Percentiles rank a stretch among this genome's conserved stretches.
Conservation (phyloP, 2,329 filamentous ascomycete species). For the Aspergillus aculeatus region DNA sequence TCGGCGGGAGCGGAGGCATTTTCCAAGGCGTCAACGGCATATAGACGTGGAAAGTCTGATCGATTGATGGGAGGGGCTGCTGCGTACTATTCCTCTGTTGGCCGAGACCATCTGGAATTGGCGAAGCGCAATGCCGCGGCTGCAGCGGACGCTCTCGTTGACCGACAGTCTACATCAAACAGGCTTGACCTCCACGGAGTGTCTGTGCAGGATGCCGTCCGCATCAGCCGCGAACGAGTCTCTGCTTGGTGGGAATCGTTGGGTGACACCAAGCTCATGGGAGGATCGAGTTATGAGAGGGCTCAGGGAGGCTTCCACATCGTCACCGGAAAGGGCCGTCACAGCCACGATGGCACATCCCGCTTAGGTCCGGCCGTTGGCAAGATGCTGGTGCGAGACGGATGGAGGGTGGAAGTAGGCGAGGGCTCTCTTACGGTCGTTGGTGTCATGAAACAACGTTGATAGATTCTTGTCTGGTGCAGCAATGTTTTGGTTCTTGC, state of each 20-base stretch:
- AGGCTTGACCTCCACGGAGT: slow-evolving; percentile 81
- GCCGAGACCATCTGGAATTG: slow-evolving; percentile 61
- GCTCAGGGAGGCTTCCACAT: slow-evolving; percentile 65
- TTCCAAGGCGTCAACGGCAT: slow-evolving; percentile 57
- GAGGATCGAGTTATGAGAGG: slow-evolving; percentile 39
- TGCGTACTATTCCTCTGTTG: slow-evolving; percentile 70
- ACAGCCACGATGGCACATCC: slow-evolving; percentile 73
- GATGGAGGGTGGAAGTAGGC: slow-evolving; percentile 76
- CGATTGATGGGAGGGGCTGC: slow-evolving; percentile 73
- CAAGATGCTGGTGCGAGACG: slow-evolving; percentile 70
- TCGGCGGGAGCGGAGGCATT: slow-evolving; percentile 53
- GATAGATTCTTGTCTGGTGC: slow-evolving; percentile 6
- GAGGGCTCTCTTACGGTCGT: slow-evolving; percentile 69
- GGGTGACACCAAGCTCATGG: slow-evolving; percentile 61
- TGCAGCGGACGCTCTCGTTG: slow-evolving; percentile 69
- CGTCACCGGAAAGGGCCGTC: slow-evolving; percentile 76
- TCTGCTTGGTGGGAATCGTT: slow-evolving; percentile 73
- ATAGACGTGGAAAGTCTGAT: slow-evolving; percentile 65
- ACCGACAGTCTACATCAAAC: slow-evolving; percentile 60
- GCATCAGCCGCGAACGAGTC: slow-evolving; percentile 69
- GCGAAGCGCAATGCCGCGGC: slow-evolving; percentile 61
- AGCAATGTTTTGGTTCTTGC: neutral
- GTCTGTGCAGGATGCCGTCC: slow-evolving; percentile 73
- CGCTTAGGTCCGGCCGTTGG: slow-evolving; percentile 77
- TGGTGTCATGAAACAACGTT: slow-evolving; percentile 50